Evolutionary conservation across 2,329 filamentous ascomycete genomes (phyloP).

Genomic region (Fusarium coffeatum): DNA sequence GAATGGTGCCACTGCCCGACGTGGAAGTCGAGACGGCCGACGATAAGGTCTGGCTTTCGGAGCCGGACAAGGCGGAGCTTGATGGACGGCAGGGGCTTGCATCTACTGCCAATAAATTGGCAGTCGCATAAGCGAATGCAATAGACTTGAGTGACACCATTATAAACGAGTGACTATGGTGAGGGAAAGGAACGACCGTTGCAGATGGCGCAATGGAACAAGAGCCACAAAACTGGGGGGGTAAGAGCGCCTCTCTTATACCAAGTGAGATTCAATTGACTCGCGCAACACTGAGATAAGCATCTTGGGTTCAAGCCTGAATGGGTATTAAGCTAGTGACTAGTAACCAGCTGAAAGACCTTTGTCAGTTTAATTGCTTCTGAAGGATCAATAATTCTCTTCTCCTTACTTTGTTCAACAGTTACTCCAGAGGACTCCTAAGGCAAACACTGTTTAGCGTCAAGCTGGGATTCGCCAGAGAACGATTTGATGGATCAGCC

Average conservation of each 20-base stretch:
- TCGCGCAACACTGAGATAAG: not conserved
- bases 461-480: not conserved
- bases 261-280: not conserved
- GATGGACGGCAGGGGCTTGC: constrained; percentile 7
- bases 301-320: too few species aligned
- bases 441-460: not conserved
- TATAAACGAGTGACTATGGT: constrained; percentile 4
- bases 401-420: not conserved
- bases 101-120: not conserved
- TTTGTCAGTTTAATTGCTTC: not conserved
- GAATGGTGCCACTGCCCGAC: not conserved
- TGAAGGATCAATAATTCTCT: constrained; percentile 5
- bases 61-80: not conserved
- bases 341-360: not conserved
- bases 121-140: constrained; percentile 1
- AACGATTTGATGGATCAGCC: not conserved
- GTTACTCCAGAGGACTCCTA: accelerated
- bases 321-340: too few species aligned
- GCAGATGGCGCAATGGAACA: too few species aligned
- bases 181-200: not conserved
- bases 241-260: not conserved
- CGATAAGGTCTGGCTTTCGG: not conserved
- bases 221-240: not conserved
- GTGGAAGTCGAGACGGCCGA: not conserved
- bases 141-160: constrained; percentile 15